Evolutionary conservation across 805 yeast species (phyloP).

Genomic region (Kluyveromyces wickerhamii): DNA sequence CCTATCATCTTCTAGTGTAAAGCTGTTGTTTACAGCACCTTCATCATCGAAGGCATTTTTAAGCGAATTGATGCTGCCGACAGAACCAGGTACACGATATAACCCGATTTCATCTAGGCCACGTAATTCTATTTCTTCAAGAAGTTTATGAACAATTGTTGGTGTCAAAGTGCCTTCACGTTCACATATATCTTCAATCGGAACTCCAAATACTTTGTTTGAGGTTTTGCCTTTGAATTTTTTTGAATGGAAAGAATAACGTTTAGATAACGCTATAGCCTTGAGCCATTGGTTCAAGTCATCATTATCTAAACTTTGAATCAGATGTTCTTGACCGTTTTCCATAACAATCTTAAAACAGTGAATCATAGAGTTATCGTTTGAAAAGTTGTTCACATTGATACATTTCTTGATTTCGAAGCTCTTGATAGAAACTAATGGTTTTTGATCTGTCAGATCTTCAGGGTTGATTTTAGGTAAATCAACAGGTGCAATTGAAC

Average conservation of each 20-base stretch:
- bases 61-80: slow-evolving; percentile 47
- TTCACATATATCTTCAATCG: slow-evolving; percentile 65
- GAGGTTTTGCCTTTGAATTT: slow-evolving; percentile 34
- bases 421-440: slow-evolving; percentile 40
- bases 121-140: slow-evolving; percentile 72
- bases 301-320: slow-evolving; percentile 55
- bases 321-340: slow-evolving; percentile 46
- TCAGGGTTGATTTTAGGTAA: slow-evolving; percentile 47
- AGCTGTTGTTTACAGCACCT: slow-evolving; percentile 34
- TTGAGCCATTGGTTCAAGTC: slow-evolving; percentile 74
- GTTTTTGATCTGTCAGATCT: slow-evolving; percentile 41
- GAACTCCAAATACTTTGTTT: slow-evolving; percentile 76
- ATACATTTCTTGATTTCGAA: slow-evolving; percentile 32
- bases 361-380: slow-evolving; percentile 15
- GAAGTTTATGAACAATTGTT: slow-evolving; percentile 51
- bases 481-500: slow-evolving; percentile 39
- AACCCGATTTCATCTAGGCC: slow-evolving; percentile 89
- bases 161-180: slow-evolving; percentile 64
- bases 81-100: slow-evolving; percentile 66
- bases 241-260: slow-evolving; percentile 36
- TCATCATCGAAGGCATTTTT: slow-evolving; percentile 47
- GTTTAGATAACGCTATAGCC: slow-evolving; percentile 32
- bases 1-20: slow-evolving; percentile 43
- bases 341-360: slow-evolving; percentile 37
- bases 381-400: slow-evolving; percentile 31